phyloP scores from a whole-genome alignment of 2,329 filamentous ascomycete genomes.

The Rachicladosporium sp. region DNA sequence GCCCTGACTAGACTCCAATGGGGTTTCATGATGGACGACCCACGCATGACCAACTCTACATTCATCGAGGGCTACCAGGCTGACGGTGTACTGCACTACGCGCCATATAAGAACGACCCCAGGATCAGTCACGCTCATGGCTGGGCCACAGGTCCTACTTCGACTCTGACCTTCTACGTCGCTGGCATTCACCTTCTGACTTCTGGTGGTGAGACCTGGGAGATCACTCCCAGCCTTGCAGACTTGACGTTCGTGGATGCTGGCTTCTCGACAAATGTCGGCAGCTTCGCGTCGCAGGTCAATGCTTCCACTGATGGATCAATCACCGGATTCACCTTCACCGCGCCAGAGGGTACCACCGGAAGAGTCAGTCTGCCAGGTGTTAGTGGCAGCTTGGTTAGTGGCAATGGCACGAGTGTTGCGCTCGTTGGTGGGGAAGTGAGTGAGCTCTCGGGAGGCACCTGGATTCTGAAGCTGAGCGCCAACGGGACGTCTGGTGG shows the following conservation, averaged over 20 bases:
- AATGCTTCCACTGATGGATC: conserved; percentile 2
- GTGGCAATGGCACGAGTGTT: conserved; percentile 20
- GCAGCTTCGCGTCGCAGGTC: conserved; percentile 3
- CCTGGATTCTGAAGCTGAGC: conserved; percentile 13
- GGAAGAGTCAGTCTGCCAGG: conserved; percentile 9
- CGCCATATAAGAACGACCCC: conserved; percentile 37
- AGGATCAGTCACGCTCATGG: conserved; percentile 39
- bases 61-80: conserved; percentile 41
- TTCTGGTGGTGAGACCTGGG: conserved; percentile 8
- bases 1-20: conserved; percentile 37
- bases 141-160: conserved; percentile 39
- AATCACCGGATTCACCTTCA: conserved; percentile 3
- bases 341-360: conserved; percentile 2
- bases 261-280: conserved; percentile 4
- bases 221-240: conserved; percentile 5
- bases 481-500: conserved; percentile 2
- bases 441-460: conserved; percentile 14
- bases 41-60: conserved; percentile 40
- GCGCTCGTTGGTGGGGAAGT: conserved; percentile 14
- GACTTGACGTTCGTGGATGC: conserved; percentile 6
- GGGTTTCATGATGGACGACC: conserved; percentile 43
- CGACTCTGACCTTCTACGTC: conserved; percentile 32
- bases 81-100: conserved; percentile 36
- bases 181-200: conserved; percentile 30
- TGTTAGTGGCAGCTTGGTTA: conserved; percentile 30